Evolutionary conservation across 768 basidiomycete genomes (phyloP).

Genomic region (Rhizopogon roseolus): DNA sequence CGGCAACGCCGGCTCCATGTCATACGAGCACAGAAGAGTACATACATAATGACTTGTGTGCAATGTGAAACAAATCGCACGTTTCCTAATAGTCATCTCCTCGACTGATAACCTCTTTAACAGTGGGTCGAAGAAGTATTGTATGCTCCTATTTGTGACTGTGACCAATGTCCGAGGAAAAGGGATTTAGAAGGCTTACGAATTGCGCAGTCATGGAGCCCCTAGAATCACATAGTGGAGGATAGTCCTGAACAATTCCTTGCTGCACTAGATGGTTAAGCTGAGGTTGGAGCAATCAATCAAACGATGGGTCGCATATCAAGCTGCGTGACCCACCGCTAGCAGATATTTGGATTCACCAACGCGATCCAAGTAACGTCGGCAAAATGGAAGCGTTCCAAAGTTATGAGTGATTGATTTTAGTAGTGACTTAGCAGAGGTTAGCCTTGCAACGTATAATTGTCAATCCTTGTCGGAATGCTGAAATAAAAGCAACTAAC

Average conservation of each 20-base stretch:
- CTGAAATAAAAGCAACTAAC: conserved; percentile 36
- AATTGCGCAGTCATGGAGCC: conserved; percentile 95
- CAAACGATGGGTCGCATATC: background rate
- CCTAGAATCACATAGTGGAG: conserved; percentile 80
- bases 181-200: conserved; percentile 36
- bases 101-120: conserved; percentile 80
- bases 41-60: background rate
- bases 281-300: conserved; percentile 32
- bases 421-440: conserved; percentile 80
- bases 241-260: conserved; percentile 88
- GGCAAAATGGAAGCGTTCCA: conserved; percentile 92
- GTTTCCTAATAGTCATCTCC: conserved; percentile 70
- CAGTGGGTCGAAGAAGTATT: conserved; percentile 77
- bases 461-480: conserved; percentile 1
- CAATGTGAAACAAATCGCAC: background rate
- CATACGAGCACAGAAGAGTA: too few species aligned
- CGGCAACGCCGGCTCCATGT: too few species aligned
- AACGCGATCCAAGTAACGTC: conserved; percentile 87
- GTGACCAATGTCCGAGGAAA: background rate
- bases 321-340: conserved; percentile 49
- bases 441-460: conserved; percentile 48
- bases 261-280: conserved; percentile 86
- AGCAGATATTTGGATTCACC: conserved; percentile 93
- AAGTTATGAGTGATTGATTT: conserved; percentile 90
- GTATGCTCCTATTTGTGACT: conserved; percentile 65